phyloP scores from a whole-genome alignment of 371 early-diverging fungal species.

The Dinochytrium kinnereticum region DNA sequence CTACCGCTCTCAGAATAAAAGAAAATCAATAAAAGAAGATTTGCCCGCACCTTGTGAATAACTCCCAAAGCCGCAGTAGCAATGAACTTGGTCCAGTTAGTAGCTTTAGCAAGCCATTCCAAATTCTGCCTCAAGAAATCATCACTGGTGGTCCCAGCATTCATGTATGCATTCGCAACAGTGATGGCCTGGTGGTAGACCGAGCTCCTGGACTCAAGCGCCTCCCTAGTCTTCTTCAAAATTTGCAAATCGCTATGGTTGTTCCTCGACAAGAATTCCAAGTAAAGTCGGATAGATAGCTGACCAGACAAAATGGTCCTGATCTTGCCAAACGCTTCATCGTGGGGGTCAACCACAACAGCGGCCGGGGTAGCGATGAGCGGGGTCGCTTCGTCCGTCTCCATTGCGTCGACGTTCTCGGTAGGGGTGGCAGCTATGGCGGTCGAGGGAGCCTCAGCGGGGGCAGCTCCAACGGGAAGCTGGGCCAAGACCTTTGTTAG shows the following conservation, averaged over 20 bases:
- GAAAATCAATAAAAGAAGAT: no score
- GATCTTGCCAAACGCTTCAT: slow-evolving; percentile 57
- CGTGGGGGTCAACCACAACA: slow-evolving; percentile 26
- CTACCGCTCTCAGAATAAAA: no score
- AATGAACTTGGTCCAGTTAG: slow-evolving; percentile 99
- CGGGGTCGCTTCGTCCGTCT: slow-evolving; percentile 51
- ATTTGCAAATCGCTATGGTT: slow-evolving; percentile 94
- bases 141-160: slow-evolving; percentile 98
- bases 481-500: slow-evolving; percentile 71
- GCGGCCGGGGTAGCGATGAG: slow-evolving; percentile 18
- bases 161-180: slow-evolving; percentile 98
- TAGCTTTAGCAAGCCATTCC: slow-evolving; percentile 96
- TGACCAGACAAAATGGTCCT: slow-evolving; percentile 85
- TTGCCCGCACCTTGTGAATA: slow-evolving; percentile 83
- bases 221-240: slow-evolving; percentile 89
- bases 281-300: slow-evolving; percentile 83
- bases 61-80: slow-evolving; percentile 99
- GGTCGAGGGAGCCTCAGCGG: slow-evolving; percentile 24
- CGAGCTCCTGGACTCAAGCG: slow-evolving; percentile 89
- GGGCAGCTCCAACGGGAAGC: slow-evolving; percentile 55
- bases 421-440: slow-evolving; percentile 27
- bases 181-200: slow-evolving; percentile 94
- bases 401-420: slow-evolving; percentile 53
- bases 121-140: slow-evolving; percentile 96
- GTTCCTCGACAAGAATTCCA: slow-evolving; percentile 94